These are phyloP conservation scores for Apiospora marii DNA, from an alignment of 2,329 filamentous ascomycete genomes.

Conservation along the genomic window DNA sequence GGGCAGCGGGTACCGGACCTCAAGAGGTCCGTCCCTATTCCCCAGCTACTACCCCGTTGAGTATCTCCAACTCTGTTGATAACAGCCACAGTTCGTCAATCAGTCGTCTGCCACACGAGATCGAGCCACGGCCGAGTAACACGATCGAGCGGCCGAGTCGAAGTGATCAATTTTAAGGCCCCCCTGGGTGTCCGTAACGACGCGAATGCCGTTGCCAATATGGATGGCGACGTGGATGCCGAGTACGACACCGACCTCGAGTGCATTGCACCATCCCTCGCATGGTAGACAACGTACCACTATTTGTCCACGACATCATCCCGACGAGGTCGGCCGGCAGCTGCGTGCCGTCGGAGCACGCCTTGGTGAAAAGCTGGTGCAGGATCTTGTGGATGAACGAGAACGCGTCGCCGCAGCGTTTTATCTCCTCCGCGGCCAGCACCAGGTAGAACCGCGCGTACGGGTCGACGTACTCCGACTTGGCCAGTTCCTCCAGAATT, in stretches of 20 bases:
- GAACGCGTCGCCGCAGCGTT: slow-evolving; percentile 20
- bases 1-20: background rate
- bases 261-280: too few species aligned
- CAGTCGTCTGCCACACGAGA: too few species aligned
- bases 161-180: too few species aligned
- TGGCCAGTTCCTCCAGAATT: slow-evolving; percentile 13
- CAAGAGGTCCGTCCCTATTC: background rate
- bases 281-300: too few species aligned
- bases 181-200: too few species aligned
- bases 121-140: too few species aligned
- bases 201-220: too few species aligned
- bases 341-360: background rate
- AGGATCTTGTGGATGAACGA: background rate
- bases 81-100: background rate
- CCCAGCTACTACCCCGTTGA: background rate
- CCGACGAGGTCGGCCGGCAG: background rate
- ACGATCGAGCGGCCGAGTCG: too few species aligned
- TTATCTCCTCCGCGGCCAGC: slow-evolving; percentile 17
- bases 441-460: slow-evolving; percentile 23
- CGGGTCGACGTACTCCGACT: slow-evolving; percentile 9
- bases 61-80: background rate
- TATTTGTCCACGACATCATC: too few species aligned
- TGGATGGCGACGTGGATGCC: background rate
- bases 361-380: background rate
- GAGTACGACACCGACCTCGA: background rate